phyloP scores from a whole-genome alignment of 345 rosid genomes.

The Arabis alpina region DNA sequence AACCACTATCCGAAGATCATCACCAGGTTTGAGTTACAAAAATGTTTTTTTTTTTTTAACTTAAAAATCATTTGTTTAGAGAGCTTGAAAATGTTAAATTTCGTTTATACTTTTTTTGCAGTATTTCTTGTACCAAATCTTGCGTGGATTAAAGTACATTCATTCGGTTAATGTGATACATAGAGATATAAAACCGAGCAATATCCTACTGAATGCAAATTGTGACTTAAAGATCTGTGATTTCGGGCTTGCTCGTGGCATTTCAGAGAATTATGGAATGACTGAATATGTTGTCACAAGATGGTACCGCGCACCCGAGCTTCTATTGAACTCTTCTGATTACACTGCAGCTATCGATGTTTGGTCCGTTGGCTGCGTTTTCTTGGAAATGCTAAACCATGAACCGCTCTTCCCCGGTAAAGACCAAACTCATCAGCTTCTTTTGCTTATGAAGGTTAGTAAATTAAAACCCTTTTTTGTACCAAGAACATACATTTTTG shows the following conservation, averaged over 20 bases:
- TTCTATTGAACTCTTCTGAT: slow-evolving; percentile 73
- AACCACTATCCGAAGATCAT: slow-evolving; percentile 66
- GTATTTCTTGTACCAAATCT: slow-evolving; percentile 91
- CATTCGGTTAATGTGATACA: slow-evolving; percentile 95
- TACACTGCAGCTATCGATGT: slow-evolving; percentile 90
- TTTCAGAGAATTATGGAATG: slow-evolving; percentile 86
- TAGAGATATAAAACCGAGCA: slow-evolving; percentile 93
- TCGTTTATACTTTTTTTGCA: slow-evolving; percentile 38
- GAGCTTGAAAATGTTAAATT: slow-evolving; percentile 6
- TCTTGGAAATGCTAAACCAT: slow-evolving; percentile 81
- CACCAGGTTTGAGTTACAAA: slow-evolving; percentile 58
- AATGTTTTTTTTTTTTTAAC: neutral
- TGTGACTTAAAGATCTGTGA: slow-evolving; percentile 92
- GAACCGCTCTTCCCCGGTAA: slow-evolving; percentile 90
- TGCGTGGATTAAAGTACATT: slow-evolving; percentile 91
- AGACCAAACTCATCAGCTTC: slow-evolving; percentile 85
- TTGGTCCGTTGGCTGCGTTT: slow-evolving; percentile 96
- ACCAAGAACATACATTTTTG: neutral
- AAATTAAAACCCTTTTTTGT: neutral
- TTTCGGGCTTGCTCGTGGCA: slow-evolving; percentile 88
- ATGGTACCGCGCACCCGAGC: slow-evolving; percentile 98
- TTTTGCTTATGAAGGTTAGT: slow-evolving; percentile 80
- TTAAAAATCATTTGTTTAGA: slow-evolving; percentile 1
- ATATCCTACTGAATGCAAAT: slow-evolving; percentile 71
- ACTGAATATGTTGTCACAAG: slow-evolving; percentile 89